Percentiles rank a stretch among this genome's conserved stretches.
Evolutionary conservation across 306 rosid genomes (phyloP).

Genomic region (Quillaja saponaria): DNA sequence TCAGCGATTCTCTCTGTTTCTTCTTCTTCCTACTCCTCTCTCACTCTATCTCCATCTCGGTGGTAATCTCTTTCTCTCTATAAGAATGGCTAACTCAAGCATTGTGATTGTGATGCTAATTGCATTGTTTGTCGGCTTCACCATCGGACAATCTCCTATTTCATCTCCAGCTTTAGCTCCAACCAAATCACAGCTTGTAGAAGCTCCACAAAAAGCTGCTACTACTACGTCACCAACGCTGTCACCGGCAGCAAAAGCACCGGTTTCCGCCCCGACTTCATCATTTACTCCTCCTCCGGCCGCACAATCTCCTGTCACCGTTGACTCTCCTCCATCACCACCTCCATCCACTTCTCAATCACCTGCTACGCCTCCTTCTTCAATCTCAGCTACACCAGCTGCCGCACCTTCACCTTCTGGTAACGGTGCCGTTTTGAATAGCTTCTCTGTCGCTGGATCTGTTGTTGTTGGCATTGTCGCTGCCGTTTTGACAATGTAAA

Average conservation of each 20-base stretch:
- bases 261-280: constrained; percentile 26
- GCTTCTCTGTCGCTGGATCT: constrained; percentile 36
- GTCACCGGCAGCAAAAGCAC: constrained; percentile 27
- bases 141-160: constrained; percentile 48
- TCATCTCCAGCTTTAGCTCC: constrained; percentile 39
- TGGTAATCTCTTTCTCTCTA: neutral
- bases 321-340: constrained; percentile 45
- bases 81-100: constrained; percentile 43
- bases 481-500: constrained; percentile 32
- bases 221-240: constrained; percentile 25
- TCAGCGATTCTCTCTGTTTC: neutral
- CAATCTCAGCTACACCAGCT: constrained; percentile 32
- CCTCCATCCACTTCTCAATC: constrained; percentile 25
- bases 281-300: neutral
- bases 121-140: constrained; percentile 36
- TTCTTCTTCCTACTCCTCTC: neutral
- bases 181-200: constrained; percentile 28
- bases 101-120: constrained; percentile 32
- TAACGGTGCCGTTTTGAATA: constrained; percentile 34
- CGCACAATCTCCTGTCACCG: constrained; percentile 17
- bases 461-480: constrained; percentile 20
- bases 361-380: constrained; percentile 38
- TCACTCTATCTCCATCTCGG: neutral
- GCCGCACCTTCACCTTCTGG: constrained; percentile 29
- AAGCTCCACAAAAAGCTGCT: neutral